phyloP scores from a whole-genome alignment of 83 land plant genomes.

The Isoetes engelmannii region DNA sequence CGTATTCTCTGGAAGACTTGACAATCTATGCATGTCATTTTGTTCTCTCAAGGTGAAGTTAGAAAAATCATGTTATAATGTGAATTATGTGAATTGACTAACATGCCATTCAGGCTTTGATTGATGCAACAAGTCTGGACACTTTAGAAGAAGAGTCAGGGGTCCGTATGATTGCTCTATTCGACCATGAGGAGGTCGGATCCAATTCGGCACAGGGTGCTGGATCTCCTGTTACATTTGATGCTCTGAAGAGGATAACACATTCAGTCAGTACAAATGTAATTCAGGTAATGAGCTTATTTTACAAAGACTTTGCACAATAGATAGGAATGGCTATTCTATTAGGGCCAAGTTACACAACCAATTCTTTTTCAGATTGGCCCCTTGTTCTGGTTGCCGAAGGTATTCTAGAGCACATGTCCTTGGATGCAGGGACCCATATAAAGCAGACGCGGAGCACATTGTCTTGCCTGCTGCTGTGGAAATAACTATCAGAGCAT shows the following conservation, averaged over 20 bases:
- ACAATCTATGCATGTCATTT: conserved; percentile 96
- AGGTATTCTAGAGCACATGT: too few species aligned
- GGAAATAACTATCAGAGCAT: too few species aligned
- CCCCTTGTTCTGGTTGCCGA: too few species aligned
- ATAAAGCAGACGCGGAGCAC: too few species aligned
- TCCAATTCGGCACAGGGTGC: conserved; percentile 98
- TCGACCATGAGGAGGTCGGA: conserved; percentile 99
- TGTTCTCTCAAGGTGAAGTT: conserved; percentile 73
- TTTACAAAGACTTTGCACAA: too few species aligned
- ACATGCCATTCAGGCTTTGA: conserved; percentile 54
- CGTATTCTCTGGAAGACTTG: conserved; percentile 92
- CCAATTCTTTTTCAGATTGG: too few species aligned
- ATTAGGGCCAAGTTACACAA: too few species aligned
- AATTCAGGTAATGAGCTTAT: conserved; percentile 28
- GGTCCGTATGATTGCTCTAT: conserved; percentile 86
- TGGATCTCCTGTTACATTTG: conserved; percentile 90
- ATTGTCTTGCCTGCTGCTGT: too few species aligned
- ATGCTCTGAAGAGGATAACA: conserved; percentile 72
- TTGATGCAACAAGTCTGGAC: conserved; percentile 67
- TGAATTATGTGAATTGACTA: too few species aligned
- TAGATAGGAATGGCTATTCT: too few species aligned
- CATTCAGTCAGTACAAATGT: conserved; percentile 40
- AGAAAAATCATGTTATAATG: neutral
- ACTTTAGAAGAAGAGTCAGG: conserved; percentile 66
- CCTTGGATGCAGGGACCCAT: too few species aligned